These are phyloP conservation scores for Dittrichia graveolens DNA, from an alignment of 129 eudicot species.

Conservation along the genomic window DNA sequence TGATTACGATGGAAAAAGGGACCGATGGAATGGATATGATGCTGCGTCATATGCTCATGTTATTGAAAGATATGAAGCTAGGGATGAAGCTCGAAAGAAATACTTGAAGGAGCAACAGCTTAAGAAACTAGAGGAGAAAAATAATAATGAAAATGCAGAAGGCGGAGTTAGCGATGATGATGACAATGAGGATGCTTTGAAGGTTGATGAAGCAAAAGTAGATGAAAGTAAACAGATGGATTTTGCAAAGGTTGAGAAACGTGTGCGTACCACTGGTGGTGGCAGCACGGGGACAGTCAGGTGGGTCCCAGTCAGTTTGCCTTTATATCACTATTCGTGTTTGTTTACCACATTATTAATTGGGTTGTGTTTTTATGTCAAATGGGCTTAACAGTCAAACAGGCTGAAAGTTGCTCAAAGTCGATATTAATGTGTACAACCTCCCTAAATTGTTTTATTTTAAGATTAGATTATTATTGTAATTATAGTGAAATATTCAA, in stretches of 20 bases:
- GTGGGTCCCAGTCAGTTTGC: not conserved
- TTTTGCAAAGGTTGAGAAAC: slow-evolving; percentile 87
- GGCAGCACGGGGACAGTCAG: slow-evolving; percentile 49
- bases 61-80: slow-evolving; percentile 76
- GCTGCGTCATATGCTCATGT: slow-evolving; percentile 75
- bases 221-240: slow-evolving; percentile 93
- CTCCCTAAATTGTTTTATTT: too few relatives aligned
- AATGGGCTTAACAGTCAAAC: too few relatives aligned
- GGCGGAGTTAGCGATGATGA: slow-evolving; percentile 67
- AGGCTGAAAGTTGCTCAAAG: too few relatives aligned
- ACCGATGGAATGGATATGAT: slow-evolving; percentile 94
- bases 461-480: too few relatives aligned
- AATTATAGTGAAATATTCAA: too few relatives aligned
- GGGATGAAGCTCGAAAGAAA: slow-evolving; percentile 86
- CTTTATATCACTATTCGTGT: not conserved
- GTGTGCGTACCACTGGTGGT: slow-evolving; percentile 97
- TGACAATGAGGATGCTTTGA: slow-evolving; percentile 66
- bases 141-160: slow-evolving; percentile 49
- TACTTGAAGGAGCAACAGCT: slow-evolving; percentile 78
- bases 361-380: too few relatives aligned
- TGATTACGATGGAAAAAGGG: slow-evolving; percentile 90
- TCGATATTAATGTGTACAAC: too few relatives aligned
- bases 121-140: slow-evolving; percentile 84
- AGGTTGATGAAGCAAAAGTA: slow-evolving; percentile 85
- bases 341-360: not conserved